phyloP scores from a whole-genome alignment of 1,284 basidiomycete genomes.

The Violaceomyces palustris region DNA sequence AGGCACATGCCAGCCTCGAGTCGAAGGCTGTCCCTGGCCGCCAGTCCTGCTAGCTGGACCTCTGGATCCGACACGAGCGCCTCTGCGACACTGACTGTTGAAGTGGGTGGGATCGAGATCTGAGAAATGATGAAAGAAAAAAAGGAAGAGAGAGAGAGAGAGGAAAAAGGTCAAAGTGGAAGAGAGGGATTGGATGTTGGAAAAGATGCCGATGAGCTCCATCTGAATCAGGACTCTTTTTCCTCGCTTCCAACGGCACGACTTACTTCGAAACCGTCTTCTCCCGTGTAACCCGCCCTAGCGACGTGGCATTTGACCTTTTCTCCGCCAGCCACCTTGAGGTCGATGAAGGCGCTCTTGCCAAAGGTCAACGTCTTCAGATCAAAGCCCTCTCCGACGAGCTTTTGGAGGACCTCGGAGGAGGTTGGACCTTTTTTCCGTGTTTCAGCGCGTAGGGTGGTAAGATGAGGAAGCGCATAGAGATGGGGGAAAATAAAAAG shows the following conservation, averaged over 20 bases:
- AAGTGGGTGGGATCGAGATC: constrained; percentile 79
- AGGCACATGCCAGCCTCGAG: constrained; percentile 98
- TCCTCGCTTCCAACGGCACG: no score
- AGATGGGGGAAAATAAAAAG: no score
- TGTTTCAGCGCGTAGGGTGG: no score
- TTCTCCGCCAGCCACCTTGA: constrained; percentile 60
- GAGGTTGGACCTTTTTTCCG: constrained; percentile 83
- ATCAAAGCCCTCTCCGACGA: constrained; percentile 59
- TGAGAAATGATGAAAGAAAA: constrained; percentile 1
- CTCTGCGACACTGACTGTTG: constrained; percentile 68
- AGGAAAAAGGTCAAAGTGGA: background rate
- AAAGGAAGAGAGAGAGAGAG: no score
- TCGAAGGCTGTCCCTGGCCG: constrained; percentile 84
- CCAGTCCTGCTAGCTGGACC: constrained; percentile 82
- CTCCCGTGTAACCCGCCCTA: constrained; percentile 96
- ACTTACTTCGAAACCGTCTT: constrained; percentile 89
- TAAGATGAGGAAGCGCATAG: no score
- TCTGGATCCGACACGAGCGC: constrained; percentile 62
- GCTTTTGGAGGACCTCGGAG: constrained; percentile 67
- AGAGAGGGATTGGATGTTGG: no score
- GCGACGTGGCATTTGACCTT: constrained; percentile 69
- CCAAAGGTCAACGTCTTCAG: constrained; percentile 56
- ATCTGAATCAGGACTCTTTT: constrained; percentile 15
- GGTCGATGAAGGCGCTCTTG: constrained; percentile 36
- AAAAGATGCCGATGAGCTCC: background rate